Base-by-base conservation (phyloP, 2,329 filamentous ascomycete species). In the Phoma sp. region DNA sequence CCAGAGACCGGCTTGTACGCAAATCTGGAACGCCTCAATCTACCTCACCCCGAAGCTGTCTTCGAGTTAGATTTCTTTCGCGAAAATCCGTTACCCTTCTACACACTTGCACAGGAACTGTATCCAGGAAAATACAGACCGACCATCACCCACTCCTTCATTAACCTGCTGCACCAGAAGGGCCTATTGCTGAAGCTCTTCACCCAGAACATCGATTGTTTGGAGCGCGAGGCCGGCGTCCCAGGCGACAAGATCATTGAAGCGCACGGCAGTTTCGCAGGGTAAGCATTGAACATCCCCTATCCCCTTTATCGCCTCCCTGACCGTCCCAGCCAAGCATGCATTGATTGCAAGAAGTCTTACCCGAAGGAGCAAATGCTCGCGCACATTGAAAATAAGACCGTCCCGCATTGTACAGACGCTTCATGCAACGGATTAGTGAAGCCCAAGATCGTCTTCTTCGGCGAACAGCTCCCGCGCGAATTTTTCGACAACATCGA, bases 141-240 rank as follows among this genome's bases (percentile, higher is more conserved):
- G 0, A 99, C 95, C 1, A 81, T 98, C 49, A 89, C 92, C 2
- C 95, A 99, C 76, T 88, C 86, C 32, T 99, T 99, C 75, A 87
- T 99, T 66, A 83, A 86, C 11, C 80, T 99, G 23, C 85, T 98
- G 13, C 84, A 93, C 52, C 80, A 87, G 56, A 96, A 96, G 76
- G 86, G 85, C 4, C 79, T 93, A 36, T 79, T 99, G 23, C 79
- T 89, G 61, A 95, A 92, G 80, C 84, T 95, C 47, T 99, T 98
- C 75, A 97, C 95, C 0, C 95, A 99, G 71, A 99, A 99, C 70
- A 98, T 99, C 63, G 95, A 99, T 77, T 96, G 92, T 67, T 82
- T 99, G 10, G 95, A 99, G 77, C 86, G 93, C 22, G 83, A 85
- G 62, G 95, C 93, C 10, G 95, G 95, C 24, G 87, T 99, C 0